Base-by-base conservation (phyloP, 208 protist species). In the Acanthamoeba healyi region DNA sequence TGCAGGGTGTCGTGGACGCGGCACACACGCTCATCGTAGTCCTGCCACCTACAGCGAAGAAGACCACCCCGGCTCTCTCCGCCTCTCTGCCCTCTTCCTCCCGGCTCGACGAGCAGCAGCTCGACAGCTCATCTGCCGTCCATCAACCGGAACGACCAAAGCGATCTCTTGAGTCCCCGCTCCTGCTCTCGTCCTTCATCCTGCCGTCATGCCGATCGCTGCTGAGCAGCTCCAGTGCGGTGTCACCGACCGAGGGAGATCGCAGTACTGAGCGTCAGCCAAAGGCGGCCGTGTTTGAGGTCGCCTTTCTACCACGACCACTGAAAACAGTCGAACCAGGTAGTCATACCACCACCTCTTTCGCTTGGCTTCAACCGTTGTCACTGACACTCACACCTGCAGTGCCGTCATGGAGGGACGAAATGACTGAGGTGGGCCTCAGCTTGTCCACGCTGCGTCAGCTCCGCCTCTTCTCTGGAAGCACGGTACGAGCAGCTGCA, bases 401-500 rank as follows among this genome's bases (percentile, higher is more conserved):
- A 91, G 84, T 26, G 32, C 42, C 89, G 14, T 24, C 42, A 0
- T 93, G 89, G 89, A n/a, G 89, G 26, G 89, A 93, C 38, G 34
- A 56, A 9, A n/a, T 82, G 58, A 67, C 46, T n/a, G 89, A 93
- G 26, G 89, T 93, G 10, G 89, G 89, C 0, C 42, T 65, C 26
- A 93, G 32, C 19, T 26, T 93, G 7, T 26, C 22, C 51, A 93
- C 89, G 1, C n/a, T 93, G 17, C 89, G 89, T 17, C 34, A 44
- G 46, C 44, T 93, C 12, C 58, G 36, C 34, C 15, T 93, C 67
- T 93, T 93, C 29, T 82, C 65, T n/a, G 89, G 89, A 61, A 93
- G 89, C 26, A 17, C 12, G 34, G 67, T 93, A 61, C 42, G 44
- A 12, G n/a, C n/a, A n/a, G n/a, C n/a, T n/a, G n/a, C n/a, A n/a